Evolutionary conservation across 805 yeast genomes (phyloP).

Genomic region (Saccharomycopsis fodiens): DNA sequence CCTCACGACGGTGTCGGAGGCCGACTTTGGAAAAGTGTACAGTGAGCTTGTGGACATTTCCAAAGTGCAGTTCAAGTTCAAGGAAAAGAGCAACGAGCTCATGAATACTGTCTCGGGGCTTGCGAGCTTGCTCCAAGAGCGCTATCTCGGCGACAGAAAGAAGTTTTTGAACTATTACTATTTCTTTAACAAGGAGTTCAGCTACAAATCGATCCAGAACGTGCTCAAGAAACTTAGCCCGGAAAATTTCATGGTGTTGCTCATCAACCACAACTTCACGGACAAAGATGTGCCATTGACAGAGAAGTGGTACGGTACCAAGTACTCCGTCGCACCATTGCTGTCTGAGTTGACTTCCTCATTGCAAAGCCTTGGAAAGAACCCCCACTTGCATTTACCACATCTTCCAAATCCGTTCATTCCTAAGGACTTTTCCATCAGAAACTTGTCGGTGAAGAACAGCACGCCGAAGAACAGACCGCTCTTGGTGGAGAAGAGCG

Average conservation of each 20-base stretch:
- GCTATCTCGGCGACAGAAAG: conserved; percentile 1
- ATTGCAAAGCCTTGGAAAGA: conserved; percentile 28
- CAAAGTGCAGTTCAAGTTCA: conserved; percentile 65
- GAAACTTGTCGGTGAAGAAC: conserved; percentile 28
- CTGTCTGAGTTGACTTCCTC: conserved; percentile 31
- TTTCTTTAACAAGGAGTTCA: conserved; percentile 36
- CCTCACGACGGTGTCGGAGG: conserved; percentile 48
- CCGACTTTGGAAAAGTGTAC: conserved; percentile 58
- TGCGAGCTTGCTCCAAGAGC: conserved; percentile 53
- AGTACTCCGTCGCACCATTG: conserved; percentile 47
- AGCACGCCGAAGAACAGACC: conserved; percentile 36
- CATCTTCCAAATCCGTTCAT: conserved; percentile 70
- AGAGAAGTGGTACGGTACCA: conserved; percentile 92
- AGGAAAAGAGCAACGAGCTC: conserved; percentile 68
- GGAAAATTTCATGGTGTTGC: conserved; percentile 50
- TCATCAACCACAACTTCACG: conserved; percentile 46
- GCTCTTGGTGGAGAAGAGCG: conserved; percentile 44
- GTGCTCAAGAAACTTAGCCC: conserved; percentile 44
- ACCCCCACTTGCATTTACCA: conserved; percentile 41
- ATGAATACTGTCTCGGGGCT: conserved; percentile 57
- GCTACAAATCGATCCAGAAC: conserved; percentile 23
- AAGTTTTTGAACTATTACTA: conserved; percentile 5
- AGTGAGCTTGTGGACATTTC: conserved; percentile 69
- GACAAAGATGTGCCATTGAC: conserved; percentile 37
- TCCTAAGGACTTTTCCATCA: conserved; percentile 68